phyloP scores from a whole-genome alignment of 2,329 filamentous ascomycete genomes.

The Mariannaea elegans region DNA sequence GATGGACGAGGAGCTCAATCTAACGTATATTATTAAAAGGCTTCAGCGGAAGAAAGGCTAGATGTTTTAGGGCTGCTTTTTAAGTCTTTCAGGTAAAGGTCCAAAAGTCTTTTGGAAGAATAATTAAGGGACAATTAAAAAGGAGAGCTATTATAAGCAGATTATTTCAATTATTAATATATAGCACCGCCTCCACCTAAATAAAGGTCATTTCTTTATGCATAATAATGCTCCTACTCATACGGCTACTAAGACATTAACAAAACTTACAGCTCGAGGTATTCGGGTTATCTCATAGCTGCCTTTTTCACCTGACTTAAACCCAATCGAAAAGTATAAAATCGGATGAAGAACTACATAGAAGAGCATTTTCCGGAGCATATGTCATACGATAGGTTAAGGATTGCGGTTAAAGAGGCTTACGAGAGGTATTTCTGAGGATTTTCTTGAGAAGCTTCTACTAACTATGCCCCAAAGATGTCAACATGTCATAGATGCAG shows the following conservation, averaged over 20 bases:
- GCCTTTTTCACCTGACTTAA: background rate
- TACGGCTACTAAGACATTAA: background rate
- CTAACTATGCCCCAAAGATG: background rate
- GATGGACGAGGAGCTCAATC: background rate
- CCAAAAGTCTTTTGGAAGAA: background rate
- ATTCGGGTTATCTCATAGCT: background rate
- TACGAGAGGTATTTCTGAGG: background rate
- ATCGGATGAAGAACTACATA: conserved; percentile 1
- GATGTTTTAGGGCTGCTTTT: background rate
- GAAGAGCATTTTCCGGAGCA: conserved; percentile 2
- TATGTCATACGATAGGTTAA: background rate
- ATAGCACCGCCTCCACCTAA: background rate
- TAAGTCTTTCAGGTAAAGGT: background rate
- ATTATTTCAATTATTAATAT: background rate
- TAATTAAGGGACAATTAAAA: background rate
- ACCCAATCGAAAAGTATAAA: background rate
- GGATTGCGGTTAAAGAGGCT: conserved; percentile 1
- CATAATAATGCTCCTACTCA: too few relatives aligned
- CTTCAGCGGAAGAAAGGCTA: background rate
- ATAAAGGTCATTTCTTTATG: background rate
- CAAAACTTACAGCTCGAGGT: background rate
- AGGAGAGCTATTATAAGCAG: background rate
- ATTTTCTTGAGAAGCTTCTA: background rate
- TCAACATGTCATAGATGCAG: background rate
- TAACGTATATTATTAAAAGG: background rate